These are phyloP conservation scores for Wickerhamomyces chaumierensis DNA, from an alignment of 805 yeast genomes.

Conservation along the genomic window DNA sequence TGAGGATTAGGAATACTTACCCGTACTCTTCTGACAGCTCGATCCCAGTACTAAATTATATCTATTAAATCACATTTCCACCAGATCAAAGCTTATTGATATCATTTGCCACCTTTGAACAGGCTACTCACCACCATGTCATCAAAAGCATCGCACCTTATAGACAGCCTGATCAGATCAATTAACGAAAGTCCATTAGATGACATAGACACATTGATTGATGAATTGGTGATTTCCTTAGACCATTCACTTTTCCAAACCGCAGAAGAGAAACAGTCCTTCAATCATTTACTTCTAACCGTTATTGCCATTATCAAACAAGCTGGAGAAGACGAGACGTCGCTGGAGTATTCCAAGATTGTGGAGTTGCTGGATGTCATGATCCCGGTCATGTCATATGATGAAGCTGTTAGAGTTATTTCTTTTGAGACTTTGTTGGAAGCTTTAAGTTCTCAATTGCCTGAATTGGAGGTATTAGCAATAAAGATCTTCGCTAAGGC, in stretches of 20 bases:
- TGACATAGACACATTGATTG: neutral
- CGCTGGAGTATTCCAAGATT: conserved; percentile 6
- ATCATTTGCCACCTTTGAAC: no score
- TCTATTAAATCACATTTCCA: no score
- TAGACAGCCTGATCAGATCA: neutral
- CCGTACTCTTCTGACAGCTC: no score
- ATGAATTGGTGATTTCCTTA: conserved; percentile 2
- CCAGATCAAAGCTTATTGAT: no score
- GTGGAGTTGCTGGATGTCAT: conserved; percentile 10
- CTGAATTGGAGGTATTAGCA: conserved; percentile 11
- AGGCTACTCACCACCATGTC: neutral
- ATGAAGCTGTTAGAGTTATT: conserved; percentile 8
- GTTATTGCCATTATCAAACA: neutral
- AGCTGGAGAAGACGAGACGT: neutral
- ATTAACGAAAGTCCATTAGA: neutral
- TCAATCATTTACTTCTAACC: conserved; percentile 2
- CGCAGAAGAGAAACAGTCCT: conserved; percentile 1
- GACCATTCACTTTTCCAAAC: conserved; percentile 3
- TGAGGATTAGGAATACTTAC: no score
- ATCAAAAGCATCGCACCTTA: neutral
- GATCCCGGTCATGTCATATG: conserved; percentile 9
- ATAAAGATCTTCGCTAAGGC: conserved; percentile 13
- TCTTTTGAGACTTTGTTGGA: conserved; percentile 9
- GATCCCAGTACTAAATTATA: no score
- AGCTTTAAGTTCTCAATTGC: conserved; percentile 11